phyloP scores from a whole-genome alignment of 495 filamentous ascomycete genomes.

The Aspergillus olivimuriae region DNA sequence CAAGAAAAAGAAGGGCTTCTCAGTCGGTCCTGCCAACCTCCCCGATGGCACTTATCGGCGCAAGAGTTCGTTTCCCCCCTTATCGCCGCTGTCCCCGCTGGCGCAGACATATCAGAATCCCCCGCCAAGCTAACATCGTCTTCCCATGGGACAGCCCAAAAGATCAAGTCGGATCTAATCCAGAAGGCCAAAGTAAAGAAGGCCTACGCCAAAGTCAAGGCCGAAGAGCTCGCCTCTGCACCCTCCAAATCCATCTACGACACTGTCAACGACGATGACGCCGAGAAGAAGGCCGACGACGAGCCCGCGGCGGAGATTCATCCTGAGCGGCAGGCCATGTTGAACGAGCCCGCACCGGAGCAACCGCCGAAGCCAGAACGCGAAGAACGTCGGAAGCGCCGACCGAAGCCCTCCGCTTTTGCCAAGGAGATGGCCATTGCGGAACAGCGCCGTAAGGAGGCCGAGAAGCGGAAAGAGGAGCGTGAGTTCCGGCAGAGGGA shows the following conservation, averaged over 20 bases:
- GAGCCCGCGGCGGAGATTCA: conserved; percentile 54
- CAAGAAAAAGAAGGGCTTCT: conserved; percentile 61
- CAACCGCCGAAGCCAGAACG: conserved; percentile 15
- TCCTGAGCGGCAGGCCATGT: conserved; percentile 64
- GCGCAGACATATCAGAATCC: too few relatives aligned
- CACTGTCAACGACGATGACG: conserved; percentile 18
- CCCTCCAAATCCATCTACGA: conserved; percentile 28
- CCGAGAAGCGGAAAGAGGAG: conserved; percentile 53
- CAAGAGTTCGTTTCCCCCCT: conserved; percentile 55
- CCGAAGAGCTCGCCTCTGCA: conserved; percentile 39
- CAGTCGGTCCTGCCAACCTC: conserved; percentile 84
- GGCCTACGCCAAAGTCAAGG: conserved; percentile 82
- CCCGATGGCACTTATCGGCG: conserved; percentile 88
- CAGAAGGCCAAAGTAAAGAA: conserved; percentile 93
- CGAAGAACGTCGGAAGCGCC: conserved; percentile 25
- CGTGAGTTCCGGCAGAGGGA: conserved; percentile 54
- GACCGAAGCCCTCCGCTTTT: conserved; percentile 62
- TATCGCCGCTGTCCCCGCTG: not conserved
- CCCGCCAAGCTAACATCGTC: not conserved
- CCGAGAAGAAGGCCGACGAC: conserved; percentile 19
- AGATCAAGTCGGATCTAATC: conserved; percentile 87
- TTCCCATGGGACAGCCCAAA: conserved; percentile 55
- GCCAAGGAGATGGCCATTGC: conserved; percentile 69
- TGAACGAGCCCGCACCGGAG: conserved; percentile 40
- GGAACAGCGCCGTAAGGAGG: conserved; percentile 56